Base-by-base conservation (phyloP, 805 yeast species). In the Cyberlindnera petersonii region DNA sequence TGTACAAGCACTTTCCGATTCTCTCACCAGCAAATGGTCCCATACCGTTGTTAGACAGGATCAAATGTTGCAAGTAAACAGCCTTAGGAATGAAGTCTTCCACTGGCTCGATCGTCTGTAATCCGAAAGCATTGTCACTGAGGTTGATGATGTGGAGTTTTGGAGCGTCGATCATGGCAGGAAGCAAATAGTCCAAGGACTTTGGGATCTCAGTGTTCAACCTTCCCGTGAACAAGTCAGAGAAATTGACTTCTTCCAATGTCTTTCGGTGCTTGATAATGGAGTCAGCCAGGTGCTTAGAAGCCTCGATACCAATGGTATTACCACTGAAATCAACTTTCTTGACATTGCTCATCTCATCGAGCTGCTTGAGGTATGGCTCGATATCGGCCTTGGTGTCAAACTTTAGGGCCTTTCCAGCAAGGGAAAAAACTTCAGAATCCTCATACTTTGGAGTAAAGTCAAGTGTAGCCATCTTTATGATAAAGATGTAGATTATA, bases 11-110 rank as follows among this genome's bases (percentile, higher is more conserved):
- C 53, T 79, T 78, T 44, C 97, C 99, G 46, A 93, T 85, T 60
- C 95, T 77, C 41, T 91, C 82, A 53, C 99, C 98, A 1, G 98
- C 95, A 60, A 84, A 84, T 19, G 99, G 99, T 24, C 99, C 99
- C 79, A 93, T 82, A 40, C 99, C 99, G 61, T 93, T 93, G 65
- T 93, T 93, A 33, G 96, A 82, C 46, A 93, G 70, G 49, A 86
- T 80, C 61, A 93, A 74, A 59, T 93, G 96, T 63, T 86, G 83
- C 40, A 93, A 66, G 19, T 94, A 79, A 14, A 77, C 73, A 24
- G 91, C 95, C 52, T 81, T 71, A 10, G 85, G 67, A 42, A 93
- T 69, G 53, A 81, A 88, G 20, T 69, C 71, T 59, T 93, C 96
- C 40, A 93, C 72, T 8, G 93, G 94, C 42, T 83, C 95, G 46